These are phyloP conservation scores for Aspergillus quadrilineatus DNA, from an alignment of 2,329 filamentous ascomycete genomes.

Conservation along the genomic window DNA sequence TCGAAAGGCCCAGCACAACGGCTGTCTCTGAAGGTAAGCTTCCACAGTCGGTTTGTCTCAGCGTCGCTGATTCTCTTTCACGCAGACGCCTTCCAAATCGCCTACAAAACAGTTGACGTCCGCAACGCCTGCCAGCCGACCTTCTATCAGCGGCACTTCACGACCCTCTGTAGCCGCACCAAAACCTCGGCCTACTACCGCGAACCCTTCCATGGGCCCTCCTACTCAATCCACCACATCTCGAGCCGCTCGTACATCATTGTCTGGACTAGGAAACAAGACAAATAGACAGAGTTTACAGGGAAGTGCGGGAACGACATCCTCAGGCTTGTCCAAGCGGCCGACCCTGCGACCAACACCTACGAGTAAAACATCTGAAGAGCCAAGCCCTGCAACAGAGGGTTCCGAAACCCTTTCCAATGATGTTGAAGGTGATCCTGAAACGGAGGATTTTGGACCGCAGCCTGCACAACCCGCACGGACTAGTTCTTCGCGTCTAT, in stretches of 20 bases:
- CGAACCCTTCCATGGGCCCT: conserved; percentile 67
- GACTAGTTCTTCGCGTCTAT: conserved; percentile 25
- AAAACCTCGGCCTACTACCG: conserved; percentile 57
- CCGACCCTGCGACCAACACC: conserved; percentile 32
- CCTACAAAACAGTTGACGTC: conserved; percentile 71
- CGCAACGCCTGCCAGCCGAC: conserved; percentile 55
- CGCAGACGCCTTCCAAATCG: conserved; percentile 72
- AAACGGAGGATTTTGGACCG: conserved; percentile 22
- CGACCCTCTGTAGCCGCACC: conserved; percentile 53
- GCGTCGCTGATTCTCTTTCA: conserved; percentile 5
- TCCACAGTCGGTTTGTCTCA: background rate
- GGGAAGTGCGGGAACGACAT: conserved; percentile 22
- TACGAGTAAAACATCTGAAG: conserved; percentile 29
- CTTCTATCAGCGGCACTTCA: conserved; percentile 43
- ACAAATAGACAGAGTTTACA: conserved; percentile 34
- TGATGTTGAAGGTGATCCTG: conserved; percentile 25
- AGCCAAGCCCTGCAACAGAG: conserved; percentile 29
- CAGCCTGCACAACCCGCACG: conserved; percentile 27
- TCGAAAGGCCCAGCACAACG: conserved; percentile 49
- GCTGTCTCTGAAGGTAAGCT: conserved; percentile 39
- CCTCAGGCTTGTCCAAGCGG: conserved; percentile 31
- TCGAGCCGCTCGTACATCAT: conserved; percentile 41
- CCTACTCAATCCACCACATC: conserved; percentile 45
- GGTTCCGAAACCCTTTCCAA: conserved; percentile 30
- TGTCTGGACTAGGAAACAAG: conserved; percentile 34